Conservation (phyloP, 371 early-diverging fungal species). For the Sporodiniella umbellata region DNA sequence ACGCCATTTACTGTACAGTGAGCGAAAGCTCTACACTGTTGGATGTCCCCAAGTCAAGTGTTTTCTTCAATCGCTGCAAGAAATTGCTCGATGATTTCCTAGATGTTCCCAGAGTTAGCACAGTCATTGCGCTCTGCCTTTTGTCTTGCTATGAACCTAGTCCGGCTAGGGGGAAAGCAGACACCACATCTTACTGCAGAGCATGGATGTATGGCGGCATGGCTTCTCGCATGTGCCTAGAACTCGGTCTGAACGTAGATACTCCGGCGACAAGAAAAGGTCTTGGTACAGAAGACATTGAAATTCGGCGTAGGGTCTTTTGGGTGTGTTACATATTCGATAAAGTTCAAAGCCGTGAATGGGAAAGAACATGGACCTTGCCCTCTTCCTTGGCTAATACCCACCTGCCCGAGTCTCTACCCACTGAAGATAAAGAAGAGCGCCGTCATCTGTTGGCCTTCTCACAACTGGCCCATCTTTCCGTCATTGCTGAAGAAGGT, state of each 20-base stretch:
- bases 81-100: conserved; percentile 22
- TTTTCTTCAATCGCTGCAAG: conserved; percentile 19
- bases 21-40: conserved; percentile 6
- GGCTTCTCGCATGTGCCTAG: conserved; percentile 31
- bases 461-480: conserved; percentile 4
- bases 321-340: conserved; percentile 34
- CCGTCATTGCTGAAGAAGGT: conserved; percentile 16
- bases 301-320: conserved; percentile 18
- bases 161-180: conserved; percentile 1
- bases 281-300: conserved; percentile 10
- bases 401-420: conserved; percentile 8
- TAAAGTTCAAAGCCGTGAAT: conserved; percentile 30
- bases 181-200: conserved; percentile 13
- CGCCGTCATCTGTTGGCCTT: conserved; percentile 1
- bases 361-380: conserved; percentile 34
- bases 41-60: conserved; percentile 14
- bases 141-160: conserved; percentile 22
- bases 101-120: conserved; percentile 27
- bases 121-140: conserved; percentile 18
- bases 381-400: conserved; percentile 3
- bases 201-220: conserved; percentile 31
- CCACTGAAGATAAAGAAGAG: conserved; percentile 21
- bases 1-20: conserved; percentile 25
- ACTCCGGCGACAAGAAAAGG: conserved; percentile 9
- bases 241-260: conserved; percentile 20